Conservation (phyloP, 2,329 filamentous ascomycete species). For the Podosphaera xanthii region DNA sequence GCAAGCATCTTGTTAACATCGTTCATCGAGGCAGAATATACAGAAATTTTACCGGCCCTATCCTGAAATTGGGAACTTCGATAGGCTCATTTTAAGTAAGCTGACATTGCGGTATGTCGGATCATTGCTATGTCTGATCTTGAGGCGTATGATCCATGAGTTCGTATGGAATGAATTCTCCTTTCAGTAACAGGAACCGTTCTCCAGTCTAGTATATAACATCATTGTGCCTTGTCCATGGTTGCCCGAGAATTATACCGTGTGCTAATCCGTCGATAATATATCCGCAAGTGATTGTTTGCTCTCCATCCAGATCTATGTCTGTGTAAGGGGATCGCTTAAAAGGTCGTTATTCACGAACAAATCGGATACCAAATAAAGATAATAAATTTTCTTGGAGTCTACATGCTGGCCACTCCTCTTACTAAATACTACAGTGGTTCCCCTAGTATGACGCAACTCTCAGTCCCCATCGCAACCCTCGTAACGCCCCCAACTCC, state of each 20-base stretch:
- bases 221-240: neutral
- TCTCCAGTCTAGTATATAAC: neutral
- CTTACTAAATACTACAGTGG: too few species aligned
- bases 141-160: neutral
- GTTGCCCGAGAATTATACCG: neutral
- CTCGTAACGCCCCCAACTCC: too few species aligned
- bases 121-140: neutral
- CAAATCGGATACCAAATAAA: too few species aligned
- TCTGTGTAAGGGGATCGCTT: too few species aligned
- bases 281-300: neutral
- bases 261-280: conserved; percentile 1
- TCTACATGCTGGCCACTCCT: too few species aligned
- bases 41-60: neutral
- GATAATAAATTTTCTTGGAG: too few species aligned
- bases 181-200: neutral
- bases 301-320: neutral
- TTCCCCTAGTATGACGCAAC: too few species aligned
- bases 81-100: neutral
- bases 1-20: neutral
- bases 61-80: too few species aligned
- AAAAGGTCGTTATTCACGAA: too few species aligned
- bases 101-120: neutral
- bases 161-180: neutral
- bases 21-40: neutral
- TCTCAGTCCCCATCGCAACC: too few species aligned